A percentile compares a stretch with the other conserved stretches of the same genome.
Conservation (phyloP, 495 filamentous ascomycete species). For the Neurospora terricola region DNA sequence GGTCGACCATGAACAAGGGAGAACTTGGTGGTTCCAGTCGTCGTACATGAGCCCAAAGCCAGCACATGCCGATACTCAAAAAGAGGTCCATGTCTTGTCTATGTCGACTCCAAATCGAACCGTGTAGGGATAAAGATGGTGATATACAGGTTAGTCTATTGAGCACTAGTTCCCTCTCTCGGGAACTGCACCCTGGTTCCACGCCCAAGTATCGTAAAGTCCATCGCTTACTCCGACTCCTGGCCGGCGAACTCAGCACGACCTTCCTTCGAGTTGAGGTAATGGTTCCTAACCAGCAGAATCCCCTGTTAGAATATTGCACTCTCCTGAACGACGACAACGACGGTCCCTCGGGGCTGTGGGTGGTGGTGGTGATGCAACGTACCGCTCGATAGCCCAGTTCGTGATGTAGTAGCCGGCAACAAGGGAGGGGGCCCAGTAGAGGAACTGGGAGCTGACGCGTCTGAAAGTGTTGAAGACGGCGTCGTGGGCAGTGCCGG, state of each 20-base stretch:
- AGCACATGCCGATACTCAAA: background rate
- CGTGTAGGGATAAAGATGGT: constrained; percentile 1
- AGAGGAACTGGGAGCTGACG: constrained; percentile 61
- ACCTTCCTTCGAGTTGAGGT: constrained; percentile 83
- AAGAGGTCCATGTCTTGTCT: background rate
- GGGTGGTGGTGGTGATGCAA: constrained; percentile 5
- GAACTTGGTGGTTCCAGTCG: background rate
- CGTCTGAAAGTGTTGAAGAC: constrained; percentile 57
- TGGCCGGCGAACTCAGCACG: constrained; percentile 46
- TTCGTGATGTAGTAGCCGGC: constrained; percentile 67
- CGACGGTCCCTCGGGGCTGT: background rate
- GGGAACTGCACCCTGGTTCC: background rate
- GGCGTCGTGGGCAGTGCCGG: constrained; percentile 44
- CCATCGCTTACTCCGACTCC: constrained; percentile 32
- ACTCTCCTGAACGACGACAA: background rate
- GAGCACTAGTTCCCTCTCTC: constrained; percentile 11
- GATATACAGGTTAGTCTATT: constrained; percentile 27
- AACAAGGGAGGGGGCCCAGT: constrained; percentile 69
- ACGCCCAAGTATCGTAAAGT: background rate
- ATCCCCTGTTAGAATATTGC: constrained; percentile 8
- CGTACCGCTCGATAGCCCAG: constrained; percentile 79
- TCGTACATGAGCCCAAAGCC: background rate
- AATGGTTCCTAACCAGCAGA: constrained; percentile 59
- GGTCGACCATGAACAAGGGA: background rate
- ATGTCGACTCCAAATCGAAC: background rate